Evolutionary conservation across 345 rosid species (phyloP).

Genomic region (Eucalyptus curtisii): DNA sequence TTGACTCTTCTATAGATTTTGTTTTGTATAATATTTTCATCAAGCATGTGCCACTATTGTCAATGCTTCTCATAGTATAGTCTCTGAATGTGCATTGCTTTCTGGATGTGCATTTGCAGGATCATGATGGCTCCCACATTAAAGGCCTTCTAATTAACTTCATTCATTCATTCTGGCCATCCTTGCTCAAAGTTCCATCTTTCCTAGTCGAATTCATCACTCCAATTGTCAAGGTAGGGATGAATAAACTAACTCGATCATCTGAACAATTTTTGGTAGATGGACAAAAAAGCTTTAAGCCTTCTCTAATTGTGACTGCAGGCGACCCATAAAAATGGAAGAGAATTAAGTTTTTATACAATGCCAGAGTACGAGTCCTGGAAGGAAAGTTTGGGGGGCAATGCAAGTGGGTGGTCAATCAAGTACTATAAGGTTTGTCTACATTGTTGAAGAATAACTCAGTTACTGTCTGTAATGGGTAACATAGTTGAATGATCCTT

Average conservation of each 20-base stretch:
- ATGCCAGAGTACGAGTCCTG: conserved; percentile 90
- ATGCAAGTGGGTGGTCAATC: conserved; percentile 71
- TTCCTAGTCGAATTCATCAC: conserved; percentile 93
- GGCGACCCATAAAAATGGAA: conserved; percentile 53
- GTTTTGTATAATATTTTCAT: not conserved
- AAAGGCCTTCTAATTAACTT: conserved; percentile 91
- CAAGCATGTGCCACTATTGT: not conserved
- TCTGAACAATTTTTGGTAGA: not conserved
- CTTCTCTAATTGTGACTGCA: not conserved
- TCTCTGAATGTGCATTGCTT: not conserved
- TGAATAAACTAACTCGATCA: not conserved
- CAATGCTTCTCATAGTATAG: not conserved
- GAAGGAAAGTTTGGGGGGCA: conserved; percentile 63
- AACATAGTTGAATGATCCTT: not conserved
- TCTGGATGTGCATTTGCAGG: conserved; percentile 23
- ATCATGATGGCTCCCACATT: conserved; percentile 97
- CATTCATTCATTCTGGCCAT: conserved; percentile 95
- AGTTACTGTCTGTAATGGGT: not conserved
- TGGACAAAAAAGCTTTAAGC: not conserved
- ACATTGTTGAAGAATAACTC: not conserved
- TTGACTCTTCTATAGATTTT: not conserved
- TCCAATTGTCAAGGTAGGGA: conserved; percentile 85
- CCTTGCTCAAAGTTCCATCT: conserved; percentile 72
- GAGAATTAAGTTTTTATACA: conserved; percentile 51
- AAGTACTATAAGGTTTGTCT: conserved; percentile 89